Percentiles rank a stretch among this genome's conserved stretches.
These are phyloP conservation scores for Thraustochytrium aureum DNA, from an alignment of 352 stramenopile species.

Conservation along the genomic window DNA sequence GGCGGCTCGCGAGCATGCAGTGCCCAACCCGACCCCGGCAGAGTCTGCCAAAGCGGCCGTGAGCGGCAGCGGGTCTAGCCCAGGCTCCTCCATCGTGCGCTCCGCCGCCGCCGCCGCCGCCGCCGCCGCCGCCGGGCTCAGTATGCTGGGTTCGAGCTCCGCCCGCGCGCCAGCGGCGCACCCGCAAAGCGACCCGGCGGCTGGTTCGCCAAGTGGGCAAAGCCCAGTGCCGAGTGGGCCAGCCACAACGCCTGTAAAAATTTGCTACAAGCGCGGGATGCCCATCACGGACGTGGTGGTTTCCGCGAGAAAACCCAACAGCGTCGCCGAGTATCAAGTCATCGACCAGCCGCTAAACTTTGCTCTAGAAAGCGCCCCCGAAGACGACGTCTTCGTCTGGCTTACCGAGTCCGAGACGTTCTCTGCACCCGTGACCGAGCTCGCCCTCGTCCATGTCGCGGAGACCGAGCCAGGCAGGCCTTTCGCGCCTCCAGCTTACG, in stretches of 20 bases:
- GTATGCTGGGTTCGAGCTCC: neutral
- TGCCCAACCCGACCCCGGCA: neutral
- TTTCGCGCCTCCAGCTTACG: too few species aligned
- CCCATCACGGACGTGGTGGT: constrained; percentile 40
- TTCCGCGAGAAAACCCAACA: neutral
- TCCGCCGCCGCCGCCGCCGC: too few species aligned
- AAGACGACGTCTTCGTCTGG: constrained; percentile 34
- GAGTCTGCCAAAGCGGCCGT: too few species aligned
- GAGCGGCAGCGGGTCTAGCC: too few species aligned
- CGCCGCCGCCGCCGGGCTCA: neutral
- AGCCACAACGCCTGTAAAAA: constrained; percentile 42
- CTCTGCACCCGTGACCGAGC: constrained; percentile 28
- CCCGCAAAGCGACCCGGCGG: too few species aligned
- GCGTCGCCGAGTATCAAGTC: constrained; percentile 36
- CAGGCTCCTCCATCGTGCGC: too few species aligned
- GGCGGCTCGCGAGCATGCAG: neutral
- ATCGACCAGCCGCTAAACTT: constrained; percentile 36
- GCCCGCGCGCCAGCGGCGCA: too few species aligned
- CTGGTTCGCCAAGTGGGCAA: neutral
- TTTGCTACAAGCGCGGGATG: constrained; percentile 53
- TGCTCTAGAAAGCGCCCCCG: neutral
- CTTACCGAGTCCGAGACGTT: constrained; percentile 36
- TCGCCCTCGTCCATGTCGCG: neutral
- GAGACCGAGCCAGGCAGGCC: neutral
- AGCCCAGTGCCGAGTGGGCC: constrained; percentile 6